Percentiles rank a stretch among this genome's conserved stretches.
These are phyloP conservation scores for Pythium utonaiense DNA, from an alignment of 352 stramenopile genomes.

Conservation along the genomic window DNA sequence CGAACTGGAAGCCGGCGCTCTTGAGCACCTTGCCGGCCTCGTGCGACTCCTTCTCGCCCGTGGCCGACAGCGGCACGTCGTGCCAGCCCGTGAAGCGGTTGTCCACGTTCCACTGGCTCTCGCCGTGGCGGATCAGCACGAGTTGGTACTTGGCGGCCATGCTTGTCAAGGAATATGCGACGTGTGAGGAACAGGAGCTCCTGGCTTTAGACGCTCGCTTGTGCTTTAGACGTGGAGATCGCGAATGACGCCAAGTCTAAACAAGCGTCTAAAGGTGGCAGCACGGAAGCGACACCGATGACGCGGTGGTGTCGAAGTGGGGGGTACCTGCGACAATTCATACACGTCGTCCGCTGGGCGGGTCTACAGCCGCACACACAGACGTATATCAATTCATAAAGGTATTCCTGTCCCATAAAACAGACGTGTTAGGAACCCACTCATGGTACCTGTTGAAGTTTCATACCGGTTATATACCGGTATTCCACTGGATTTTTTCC, in stretches of 20 bases:
- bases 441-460: background rate
- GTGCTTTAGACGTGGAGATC: background rate
- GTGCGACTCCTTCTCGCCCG: slow-evolving; percentile 89
- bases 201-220: background rate
- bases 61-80: slow-evolving; percentile 92
- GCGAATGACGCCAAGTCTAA: slow-evolving; percentile 12
- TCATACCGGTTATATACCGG: too few species aligned
- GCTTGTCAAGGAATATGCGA: background rate
- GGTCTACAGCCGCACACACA: too few species aligned
- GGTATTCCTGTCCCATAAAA: too few species aligned
- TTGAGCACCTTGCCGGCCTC: slow-evolving; percentile 94
- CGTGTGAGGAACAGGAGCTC: background rate
- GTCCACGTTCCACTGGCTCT: slow-evolving; percentile 97
- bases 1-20: slow-evolving; percentile 91
- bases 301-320: slow-evolving; percentile 23
- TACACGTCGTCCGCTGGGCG: too few species aligned
- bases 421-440: too few species aligned
- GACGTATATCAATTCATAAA: too few species aligned
- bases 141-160: slow-evolving; percentile 83
- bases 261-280: background rate
- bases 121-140: slow-evolving; percentile 92
- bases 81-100: slow-evolving; percentile 99
- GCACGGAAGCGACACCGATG: slow-evolving; percentile 24
- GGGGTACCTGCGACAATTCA: too few species aligned
- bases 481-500: slow-evolving; percentile 4